These are phyloP conservation scores for Seiridium unicorne DNA, from an alignment of 2,329 filamentous ascomycete genomes.

Conservation along the genomic window DNA sequence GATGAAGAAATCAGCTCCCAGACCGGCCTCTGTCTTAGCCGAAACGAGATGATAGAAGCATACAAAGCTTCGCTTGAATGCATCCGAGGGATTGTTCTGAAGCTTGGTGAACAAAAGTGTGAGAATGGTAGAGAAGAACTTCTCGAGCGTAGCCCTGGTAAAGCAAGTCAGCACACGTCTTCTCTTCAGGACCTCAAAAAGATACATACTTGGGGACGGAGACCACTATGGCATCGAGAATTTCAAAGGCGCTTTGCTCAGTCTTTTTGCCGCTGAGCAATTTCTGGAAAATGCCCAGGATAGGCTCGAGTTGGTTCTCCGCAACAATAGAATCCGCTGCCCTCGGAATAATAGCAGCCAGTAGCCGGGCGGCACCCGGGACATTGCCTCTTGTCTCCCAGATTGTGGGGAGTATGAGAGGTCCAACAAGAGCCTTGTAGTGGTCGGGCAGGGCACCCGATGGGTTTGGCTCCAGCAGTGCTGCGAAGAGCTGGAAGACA, in stretches of 20 bases:
- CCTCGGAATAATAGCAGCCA: slow-evolving; percentile 80
- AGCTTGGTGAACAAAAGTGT: slow-evolving; percentile 78
- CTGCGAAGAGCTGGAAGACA: slow-evolving; percentile 91
- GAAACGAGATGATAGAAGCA: slow-evolving; percentile 94
- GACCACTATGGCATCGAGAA: slow-evolving; percentile 77
- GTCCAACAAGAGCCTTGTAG: slow-evolving; percentile 75
- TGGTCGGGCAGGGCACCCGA: slow-evolving; percentile 74
- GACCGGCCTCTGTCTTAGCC: slow-evolving; percentile 73
- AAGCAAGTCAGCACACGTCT: not conserved
- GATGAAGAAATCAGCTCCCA: slow-evolving; percentile 91
- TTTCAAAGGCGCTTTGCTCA: slow-evolving; percentile 83
- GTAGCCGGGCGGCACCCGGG: slow-evolving; percentile 81
- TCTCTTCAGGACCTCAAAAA: not conserved
- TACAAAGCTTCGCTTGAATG: slow-evolving; percentile 82
- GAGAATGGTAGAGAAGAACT: slow-evolving; percentile 78
- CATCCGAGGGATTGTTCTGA: slow-evolving; percentile 69
- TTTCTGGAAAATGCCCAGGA: slow-evolving; percentile 95
- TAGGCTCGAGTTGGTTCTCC: slow-evolving; percentile 79
- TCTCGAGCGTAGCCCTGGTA: slow-evolving; percentile 61
- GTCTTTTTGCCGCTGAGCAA: slow-evolving; percentile 79
- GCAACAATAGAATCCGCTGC: slow-evolving; percentile 70
- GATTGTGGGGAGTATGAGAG: slow-evolving; percentile 75
- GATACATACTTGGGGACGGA: slow-evolving; percentile 67
- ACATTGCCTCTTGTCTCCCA: slow-evolving; percentile 95
- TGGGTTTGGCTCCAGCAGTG: slow-evolving; percentile 83